Evolutionary conservation across 805 yeast genomes (phyloP), one percentile per base, ranked within the genome.

Genomic region (Saccharomycopsis guyanensis): DNA sequence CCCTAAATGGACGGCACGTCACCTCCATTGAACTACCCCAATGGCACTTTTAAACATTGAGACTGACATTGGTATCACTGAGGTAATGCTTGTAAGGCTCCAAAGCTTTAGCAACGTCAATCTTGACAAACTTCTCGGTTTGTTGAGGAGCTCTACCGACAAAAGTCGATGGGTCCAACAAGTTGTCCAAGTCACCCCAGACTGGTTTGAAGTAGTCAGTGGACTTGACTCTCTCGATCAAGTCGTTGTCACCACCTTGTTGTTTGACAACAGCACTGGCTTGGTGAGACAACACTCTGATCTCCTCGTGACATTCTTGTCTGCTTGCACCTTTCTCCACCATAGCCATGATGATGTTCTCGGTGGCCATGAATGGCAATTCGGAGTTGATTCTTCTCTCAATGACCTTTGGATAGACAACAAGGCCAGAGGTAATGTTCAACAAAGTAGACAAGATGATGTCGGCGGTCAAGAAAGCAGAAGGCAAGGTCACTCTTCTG

Each of bases 321-420:
- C 98, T 84, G 27, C 95, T 88, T 27, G 86, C 97, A 58, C 97
- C 97, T 65, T 83, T 82, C 69, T 88, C 95, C 49, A 93, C 98
- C 97, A 93, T 93, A 45, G 98, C 98, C 98, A 93, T 93, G 66
- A 93, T 93, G 66, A 93, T 78, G 70, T 93, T 93, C 71, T 93
- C 98, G 49, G 98, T 93, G 56, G 98, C 98, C 98, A 93, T 93
- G 76, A 93, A 93, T 57, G 98, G 98, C 61, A 93, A 75, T 69
- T 93, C 98, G 43, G 96, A 76, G 64, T 62, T 78, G 68, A 93
- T 93, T 70, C 97, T 84, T 72, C 97, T 82, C 72, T 85, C 96
- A 60, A 93, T 93, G 58, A 93, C 98, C 77, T 93, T 91, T 57
- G 98, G 98, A 71, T 93, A 93, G 40, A 93, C 98, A 45, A 93